Evolutionary conservation across 768 basidiomycete species (phyloP).

Genomic region (Mycena alexandri): DNA sequence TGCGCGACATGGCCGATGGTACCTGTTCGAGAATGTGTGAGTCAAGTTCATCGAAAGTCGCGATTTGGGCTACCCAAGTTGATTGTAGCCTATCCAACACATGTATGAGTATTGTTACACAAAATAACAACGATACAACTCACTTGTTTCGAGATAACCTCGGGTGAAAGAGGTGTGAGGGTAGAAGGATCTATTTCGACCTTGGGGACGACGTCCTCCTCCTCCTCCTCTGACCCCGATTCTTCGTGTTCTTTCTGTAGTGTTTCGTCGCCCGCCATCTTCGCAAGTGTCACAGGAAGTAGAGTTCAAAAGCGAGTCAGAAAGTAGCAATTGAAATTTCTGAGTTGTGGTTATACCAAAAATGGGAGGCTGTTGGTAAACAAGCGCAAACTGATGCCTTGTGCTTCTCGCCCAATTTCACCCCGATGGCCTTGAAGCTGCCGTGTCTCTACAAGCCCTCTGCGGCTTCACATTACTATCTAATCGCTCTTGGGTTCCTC

Average conservation of each 20-base stretch:
- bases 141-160: constrained; percentile 93
- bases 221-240: constrained; percentile 76
- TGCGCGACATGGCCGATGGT: constrained; percentile 99
- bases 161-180: constrained; percentile 89
- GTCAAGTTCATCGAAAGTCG: constrained; percentile 24
- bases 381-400: background rate
- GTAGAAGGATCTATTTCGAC: constrained; percentile 85
- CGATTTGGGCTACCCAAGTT: constrained; percentile 75
- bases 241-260: constrained; percentile 73
- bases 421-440: too few relatives aligned
- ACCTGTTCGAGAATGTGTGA: constrained; percentile 58
- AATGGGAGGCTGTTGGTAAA: too few relatives aligned
- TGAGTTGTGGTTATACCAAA: too few relatives aligned
- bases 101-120: constrained; percentile 3
- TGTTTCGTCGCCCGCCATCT: constrained; percentile 80
- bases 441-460: too few relatives aligned
- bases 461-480: too few relatives aligned
- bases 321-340: background rate
- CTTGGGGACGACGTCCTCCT: constrained; percentile 68
- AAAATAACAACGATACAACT: constrained; percentile 40
- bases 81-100: constrained; percentile 83
- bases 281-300: background rate
- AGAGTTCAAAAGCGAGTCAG: constrained; percentile 1
- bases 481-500: too few relatives aligned
- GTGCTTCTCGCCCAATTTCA: too few relatives aligned